phyloP scores from a whole-genome alignment of 495 filamentous ascomycete genomes.

The Tricharina praecox region DNA sequence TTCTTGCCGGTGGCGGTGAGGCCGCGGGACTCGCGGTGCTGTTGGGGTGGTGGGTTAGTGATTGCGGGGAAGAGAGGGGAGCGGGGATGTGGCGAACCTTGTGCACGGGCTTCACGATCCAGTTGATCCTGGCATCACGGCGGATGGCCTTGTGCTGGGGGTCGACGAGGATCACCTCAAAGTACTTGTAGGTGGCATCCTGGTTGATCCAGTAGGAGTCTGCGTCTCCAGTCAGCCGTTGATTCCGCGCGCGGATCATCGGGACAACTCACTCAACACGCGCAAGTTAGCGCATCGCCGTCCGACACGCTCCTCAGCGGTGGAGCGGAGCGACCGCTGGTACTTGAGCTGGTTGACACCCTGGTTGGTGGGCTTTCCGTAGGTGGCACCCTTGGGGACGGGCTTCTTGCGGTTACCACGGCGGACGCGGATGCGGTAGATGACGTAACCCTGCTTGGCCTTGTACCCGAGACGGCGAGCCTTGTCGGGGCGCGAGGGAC shows the following conservation, averaged over 20 bases:
- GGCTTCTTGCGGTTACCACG: slow-evolving; percentile 95
- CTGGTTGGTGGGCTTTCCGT: slow-evolving; percentile 99
- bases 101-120: slow-evolving; percentile 98
- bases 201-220: slow-evolving; percentile 99
- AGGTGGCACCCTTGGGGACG: slow-evolving; percentile 89
- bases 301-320: slow-evolving; percentile 98
- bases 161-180: slow-evolving; percentile 98
- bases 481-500: slow-evolving; percentile 97
- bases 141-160: slow-evolving; percentile 99
- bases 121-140: slow-evolving; percentile 97
- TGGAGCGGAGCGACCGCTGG: slow-evolving; percentile 93
- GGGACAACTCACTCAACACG: slow-evolving; percentile 50
- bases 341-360: slow-evolving; percentile 99
- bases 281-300: slow-evolving; percentile 96
- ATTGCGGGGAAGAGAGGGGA: no score
- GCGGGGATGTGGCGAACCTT: no score
- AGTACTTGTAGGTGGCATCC: slow-evolving; percentile 99
- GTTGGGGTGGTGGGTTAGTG: no score
- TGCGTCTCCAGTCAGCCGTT: no score
- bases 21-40: slow-evolving; percentile 93
- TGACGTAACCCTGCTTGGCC: slow-evolving; percentile 99
- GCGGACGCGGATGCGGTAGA: slow-evolving; percentile 96
- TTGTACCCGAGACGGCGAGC: slow-evolving; percentile 99
- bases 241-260: no score
- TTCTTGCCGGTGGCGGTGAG: slow-evolving; percentile 98